A percentile compares a stretch with the other conserved stretches of the same genome.
Evolutionary conservation across 441 rosid genomes (phyloP).

Genomic region (Mallotus repandus): DNA sequence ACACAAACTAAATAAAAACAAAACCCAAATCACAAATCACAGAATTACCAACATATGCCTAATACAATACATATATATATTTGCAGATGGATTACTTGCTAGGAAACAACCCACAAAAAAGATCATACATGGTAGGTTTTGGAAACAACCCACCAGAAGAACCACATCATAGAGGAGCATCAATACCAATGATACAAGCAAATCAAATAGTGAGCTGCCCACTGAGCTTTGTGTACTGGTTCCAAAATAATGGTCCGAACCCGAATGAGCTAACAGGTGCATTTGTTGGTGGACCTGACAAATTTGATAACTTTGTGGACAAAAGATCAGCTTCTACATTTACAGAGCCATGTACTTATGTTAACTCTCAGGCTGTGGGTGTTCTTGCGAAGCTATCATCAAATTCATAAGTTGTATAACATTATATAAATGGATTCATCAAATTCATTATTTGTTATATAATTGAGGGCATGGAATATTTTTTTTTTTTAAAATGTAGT

Average conservation of each 20-base stretch:
- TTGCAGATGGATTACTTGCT: constrained; percentile 79
- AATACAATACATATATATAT: not conserved
- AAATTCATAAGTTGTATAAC: not conserved
- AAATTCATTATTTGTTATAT: not conserved
- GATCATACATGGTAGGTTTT: constrained; percentile 94
- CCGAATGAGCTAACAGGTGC: constrained; percentile 88
- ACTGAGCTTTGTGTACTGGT: constrained; percentile 64
- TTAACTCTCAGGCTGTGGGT: constrained; percentile 73
- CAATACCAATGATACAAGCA: constrained; percentile 39
- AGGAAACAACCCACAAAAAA: constrained; percentile 64
- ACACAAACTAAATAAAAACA: not conserved
- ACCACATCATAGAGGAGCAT: constrained; percentile 88
- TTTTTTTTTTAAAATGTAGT: not conserved
- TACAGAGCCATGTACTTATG: constrained; percentile 92
- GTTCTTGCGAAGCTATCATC: constrained; percentile 69
- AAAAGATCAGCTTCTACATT: constrained; percentile 50
- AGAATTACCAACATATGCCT: no score
- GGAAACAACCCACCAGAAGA: constrained; percentile 73
- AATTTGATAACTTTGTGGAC: constrained; percentile 58
- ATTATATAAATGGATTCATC: not conserved
- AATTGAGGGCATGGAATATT: no score
- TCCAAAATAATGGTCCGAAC: constrained; percentile 51
- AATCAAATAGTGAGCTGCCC: constrained; percentile 41
- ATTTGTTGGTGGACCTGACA: constrained; percentile 85
- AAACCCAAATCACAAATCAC: not conserved